Base-by-base conservation (phyloP, 2,329 filamentous ascomycete species). In the Cordyceps tenuipes region DNA sequence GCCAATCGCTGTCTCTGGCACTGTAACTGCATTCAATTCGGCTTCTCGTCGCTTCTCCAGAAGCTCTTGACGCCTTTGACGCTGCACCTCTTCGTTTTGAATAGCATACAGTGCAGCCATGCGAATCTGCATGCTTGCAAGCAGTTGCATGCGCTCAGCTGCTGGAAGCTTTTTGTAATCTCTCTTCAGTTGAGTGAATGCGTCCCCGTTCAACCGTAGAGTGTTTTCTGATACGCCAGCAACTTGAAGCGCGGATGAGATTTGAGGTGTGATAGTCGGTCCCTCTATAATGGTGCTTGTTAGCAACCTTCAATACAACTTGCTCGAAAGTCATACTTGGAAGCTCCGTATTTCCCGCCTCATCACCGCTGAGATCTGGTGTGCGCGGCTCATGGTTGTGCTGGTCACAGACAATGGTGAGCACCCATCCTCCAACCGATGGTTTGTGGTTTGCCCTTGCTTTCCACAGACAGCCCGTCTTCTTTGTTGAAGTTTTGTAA, bases 381-480 rank as follows among this genome's bases (percentile, higher is more conserved):
- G 75, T 77, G 19, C 75, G 72, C 1, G 75, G 72, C 62, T 76
- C 74, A 62, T 77, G 75, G 62, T 77, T 77, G 63, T 77, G 75
- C 63, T 75, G 70, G 61, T 77, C 71, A 64, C 75, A 77, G 48
- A 71, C 71, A 44, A 77, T 69, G 3, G 75, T 77, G 63, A 77
- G 63, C n/a, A 76, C 72, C 75, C 75, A 77, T 43, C 74, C 75
- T 5, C 75, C 74, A 60, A 75, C 69, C 12, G 34, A 36, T 10
- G 71, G 70, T 67, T 77, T 77, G 9, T 75, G 73, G 56, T 76
- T 70, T 1, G 75, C 75, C 62, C 77, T 77, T 34, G 75, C 75
- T 62, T 76, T 76, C 75, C 75, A 77, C 5, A 75, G 75, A 26
- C 75, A 77, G 53, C 75, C 72, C 0, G 75, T 77, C 68, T 77